Base-by-base conservation (phyloP, 2,329 filamentous ascomycete genomes). In the Xylaria sp. region DNA sequence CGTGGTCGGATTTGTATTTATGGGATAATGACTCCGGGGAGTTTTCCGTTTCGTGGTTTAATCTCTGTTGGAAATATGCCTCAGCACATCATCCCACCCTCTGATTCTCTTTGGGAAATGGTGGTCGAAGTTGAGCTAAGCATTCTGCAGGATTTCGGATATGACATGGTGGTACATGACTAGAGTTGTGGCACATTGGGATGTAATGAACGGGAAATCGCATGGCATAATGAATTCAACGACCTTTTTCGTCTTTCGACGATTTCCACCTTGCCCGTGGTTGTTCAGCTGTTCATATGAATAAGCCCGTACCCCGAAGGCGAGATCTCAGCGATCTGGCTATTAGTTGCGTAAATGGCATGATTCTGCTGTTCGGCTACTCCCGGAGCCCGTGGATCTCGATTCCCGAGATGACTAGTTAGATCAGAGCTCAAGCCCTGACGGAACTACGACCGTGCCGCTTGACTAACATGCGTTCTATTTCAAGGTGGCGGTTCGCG, bases 161-260 rank as follows among this genome's bases (percentile, higher is more conserved):
- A 65, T 61, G 67, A 38, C 36, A 53, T 39, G 58, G 49, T 13
- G 59, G 54, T 54, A 65, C 55, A 70, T 64, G 66, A 63, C 63
- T 75, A 73, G 70, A 75, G 69, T 66, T 66, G 71, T 70, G 68
- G 62, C 44, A 73, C 67, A 72, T 25, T 70, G 72, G 71, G 66
- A 70, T 54, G 36, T 66, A 65, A 73, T 73, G 66, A 65, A 73
- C 68, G 73, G 73, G 69, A 71, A 56, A 73, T 67, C 70, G 61
- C 62, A 74, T 69, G 72, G 67, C 68, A 72, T 71, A 72, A 75
- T 73, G 73, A 75, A 75, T 73, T 72, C 60, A 73, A 75, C 66
- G 71, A 73, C 45, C 20, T 67, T 65, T n/a, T 63, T 51, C 51
- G 63, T 57, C 25, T 60, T 22, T 56, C 15, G 29, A 61, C 62